Base-by-base conservation (phyloP, 352 stramenopile genomes). In the Elongisporangium undulatum region DNA sequence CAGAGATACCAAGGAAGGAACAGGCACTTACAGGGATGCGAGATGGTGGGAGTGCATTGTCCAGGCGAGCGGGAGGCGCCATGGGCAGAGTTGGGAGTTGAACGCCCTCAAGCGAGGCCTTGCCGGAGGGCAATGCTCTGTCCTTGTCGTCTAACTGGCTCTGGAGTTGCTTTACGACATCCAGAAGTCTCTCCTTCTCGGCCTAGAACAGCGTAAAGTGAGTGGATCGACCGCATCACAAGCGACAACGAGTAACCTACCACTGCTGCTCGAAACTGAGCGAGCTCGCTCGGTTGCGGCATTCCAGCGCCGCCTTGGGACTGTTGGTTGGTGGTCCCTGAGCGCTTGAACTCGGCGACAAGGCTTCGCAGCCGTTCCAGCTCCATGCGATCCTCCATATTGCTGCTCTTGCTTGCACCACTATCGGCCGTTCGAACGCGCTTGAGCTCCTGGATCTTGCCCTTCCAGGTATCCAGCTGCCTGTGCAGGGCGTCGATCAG, bases 401-500 rank as follows among this genome's bases (percentile, higher is more conserved):
- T 68, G 13, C 22, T 38, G 55, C 34, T 58, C 7, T 15, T 50
- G 3, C 61, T 74, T 2, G 45, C 50, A 21, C 52, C 58, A 29
- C 69, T 77, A 41, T 92, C 79, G 13, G 82, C 79, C n/a, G 79
- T 90, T n/a, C 82, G 73, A 21, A 69, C 79, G n/a, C 83, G 73
- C 45, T 84, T 89, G 20, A 64, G 68, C 13, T 89, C 71, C 39
- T 86, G 61, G 6, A 77, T 52, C 38, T 78, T 91, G 15, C 53
- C 48, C 51, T 84, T 89, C 77, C 69, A 90, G 16, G 68, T 73
- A 61, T 78, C 82, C 3, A 94, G 66, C 62, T 95, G 82, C 10
- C 66, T 59, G 56, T 93, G 84, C 55, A 95, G 61, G 4, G 78
- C 83, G 50, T 95, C 86, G 8, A 95, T 75, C 8, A 95, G 64